Percentiles rank a stretch among this genome's conserved stretches.
These are phyloP conservation scores for Panicum hallii DNA, from an alignment of 202 grass and related monocot genomes.

Conservation along the genomic window DNA sequence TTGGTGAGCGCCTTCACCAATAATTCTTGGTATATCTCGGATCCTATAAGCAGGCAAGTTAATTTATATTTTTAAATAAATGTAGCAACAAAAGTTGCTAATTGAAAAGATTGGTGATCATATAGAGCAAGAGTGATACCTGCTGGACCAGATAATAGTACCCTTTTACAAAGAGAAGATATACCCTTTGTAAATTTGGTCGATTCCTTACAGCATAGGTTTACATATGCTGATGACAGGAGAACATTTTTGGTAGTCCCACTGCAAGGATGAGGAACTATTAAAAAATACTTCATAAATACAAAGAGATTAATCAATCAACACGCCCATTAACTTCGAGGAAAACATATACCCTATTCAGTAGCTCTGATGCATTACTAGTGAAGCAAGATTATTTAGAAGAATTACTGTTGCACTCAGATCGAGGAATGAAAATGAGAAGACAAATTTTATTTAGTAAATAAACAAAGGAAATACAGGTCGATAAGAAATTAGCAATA, in stretches of 20 bases:
- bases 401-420: neutral
- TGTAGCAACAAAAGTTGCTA: constrained; percentile 7
- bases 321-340: constrained; percentile 9
- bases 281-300: constrained; percentile 44
- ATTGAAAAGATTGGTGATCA: constrained; percentile 27
- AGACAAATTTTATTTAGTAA: neutral
- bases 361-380: neutral
- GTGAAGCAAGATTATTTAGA: neutral
- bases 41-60: constrained; percentile 60
- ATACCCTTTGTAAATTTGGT: constrained; percentile 77
- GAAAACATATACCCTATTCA: neutral
- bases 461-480: neutral
- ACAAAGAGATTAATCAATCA: constrained; percentile 42
- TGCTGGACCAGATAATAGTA: constrained; percentile 94
- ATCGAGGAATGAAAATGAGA: neutral
- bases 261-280: constrained; percentile 62
- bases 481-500: neutral
- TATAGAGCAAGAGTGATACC: constrained; percentile 59
- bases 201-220: constrained; percentile 83
- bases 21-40: constrained; percentile 96
- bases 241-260: constrained; percentile 83
- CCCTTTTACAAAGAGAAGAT: constrained; percentile 83
- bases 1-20: constrained; percentile 87
- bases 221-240: constrained; percentile 79
- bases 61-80: constrained; percentile 37